Conservation (phyloP, 2,329 filamentous ascomycete species). For the Botrytis elliptica region DNA sequence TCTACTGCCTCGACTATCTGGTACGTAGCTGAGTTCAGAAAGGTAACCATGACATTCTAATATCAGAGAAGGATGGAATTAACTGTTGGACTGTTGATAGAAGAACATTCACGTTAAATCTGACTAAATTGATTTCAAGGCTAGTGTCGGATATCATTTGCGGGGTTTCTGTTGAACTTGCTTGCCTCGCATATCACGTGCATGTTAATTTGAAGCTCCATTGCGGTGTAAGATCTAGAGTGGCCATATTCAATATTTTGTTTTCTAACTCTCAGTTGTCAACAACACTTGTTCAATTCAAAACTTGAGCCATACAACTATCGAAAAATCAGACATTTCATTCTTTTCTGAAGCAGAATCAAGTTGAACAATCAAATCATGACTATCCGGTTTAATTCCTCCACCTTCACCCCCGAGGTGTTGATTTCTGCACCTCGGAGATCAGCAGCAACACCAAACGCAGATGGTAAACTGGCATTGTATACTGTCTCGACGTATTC, state of each 20-base stretch:
- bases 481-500: slow-evolving; percentile 76
- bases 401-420: slow-evolving; percentile 74
- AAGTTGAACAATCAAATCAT: neutral
- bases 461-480: slow-evolving; percentile 60
- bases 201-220: neutral
- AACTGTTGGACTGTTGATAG: neutral
- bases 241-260: neutral
- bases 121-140: neutral
- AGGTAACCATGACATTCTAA: neutral
- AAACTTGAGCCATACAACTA: neutral
- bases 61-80: neutral
- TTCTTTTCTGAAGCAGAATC: neutral
- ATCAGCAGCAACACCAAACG: slow-evolving; percentile 68
- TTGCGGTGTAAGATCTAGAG: neutral
- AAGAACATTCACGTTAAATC: neutral
- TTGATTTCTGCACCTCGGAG: slow-evolving; percentile 62
- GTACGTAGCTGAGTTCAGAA: neutral
- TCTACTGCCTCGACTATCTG: neutral
- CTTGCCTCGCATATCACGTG: neutral
- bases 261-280: neutral
- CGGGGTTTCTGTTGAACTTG: neutral
- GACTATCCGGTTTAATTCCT: slow-evolving; percentile 67
- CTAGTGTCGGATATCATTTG: neutral
- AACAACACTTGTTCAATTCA: neutral
- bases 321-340: neutral